phyloP scores from a whole-genome alignment of 1,139 yeast genomes.

The Blastobotrys raffinosifermentans region DNA sequence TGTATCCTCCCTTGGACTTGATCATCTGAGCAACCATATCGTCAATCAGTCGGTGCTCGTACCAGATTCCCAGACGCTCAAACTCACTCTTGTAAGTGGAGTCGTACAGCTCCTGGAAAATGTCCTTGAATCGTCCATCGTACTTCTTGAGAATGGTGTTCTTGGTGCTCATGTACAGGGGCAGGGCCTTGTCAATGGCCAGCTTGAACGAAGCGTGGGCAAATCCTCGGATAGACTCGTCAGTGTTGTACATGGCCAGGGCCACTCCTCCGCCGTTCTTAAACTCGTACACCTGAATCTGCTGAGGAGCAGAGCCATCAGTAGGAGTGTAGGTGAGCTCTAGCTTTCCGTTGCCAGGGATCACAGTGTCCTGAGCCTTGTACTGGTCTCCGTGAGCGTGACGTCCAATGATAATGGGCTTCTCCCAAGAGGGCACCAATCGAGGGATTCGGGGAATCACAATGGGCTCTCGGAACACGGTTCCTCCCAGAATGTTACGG shows the following conservation, averaged over 20 bases:
- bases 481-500: constrained; percentile 90
- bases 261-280: constrained; percentile 81
- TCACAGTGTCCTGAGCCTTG: constrained; percentile 79
- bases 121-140: constrained; percentile 93
- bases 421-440: constrained; percentile 86
- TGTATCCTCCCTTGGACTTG: constrained; percentile 90
- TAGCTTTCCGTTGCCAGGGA: constrained; percentile 74
- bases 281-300: constrained; percentile 64
- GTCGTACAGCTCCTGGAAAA: constrained; percentile 77
- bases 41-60: constrained; percentile 92
- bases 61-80: constrained; percentile 79
- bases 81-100: constrained; percentile 60
- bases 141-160: constrained; percentile 89
- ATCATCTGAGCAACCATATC: constrained; percentile 99
- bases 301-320: constrained; percentile 50
- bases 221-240: constrained; percentile 80
- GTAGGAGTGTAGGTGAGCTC: constrained; percentile 71
- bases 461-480: constrained; percentile 95
- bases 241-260: constrained; percentile 92
- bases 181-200: constrained; percentile 71
- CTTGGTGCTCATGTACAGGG: constrained; percentile 82
- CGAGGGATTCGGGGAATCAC: constrained; percentile 86
- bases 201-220: constrained; percentile 89
- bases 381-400: constrained; percentile 97
- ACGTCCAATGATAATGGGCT: constrained; percentile 94